Percentiles rank a stretch among this genome's conserved stretches.
phyloP scores from a whole-genome alignment of 148 eudicot species.

The Camellia lanceoleosa region DNA sequence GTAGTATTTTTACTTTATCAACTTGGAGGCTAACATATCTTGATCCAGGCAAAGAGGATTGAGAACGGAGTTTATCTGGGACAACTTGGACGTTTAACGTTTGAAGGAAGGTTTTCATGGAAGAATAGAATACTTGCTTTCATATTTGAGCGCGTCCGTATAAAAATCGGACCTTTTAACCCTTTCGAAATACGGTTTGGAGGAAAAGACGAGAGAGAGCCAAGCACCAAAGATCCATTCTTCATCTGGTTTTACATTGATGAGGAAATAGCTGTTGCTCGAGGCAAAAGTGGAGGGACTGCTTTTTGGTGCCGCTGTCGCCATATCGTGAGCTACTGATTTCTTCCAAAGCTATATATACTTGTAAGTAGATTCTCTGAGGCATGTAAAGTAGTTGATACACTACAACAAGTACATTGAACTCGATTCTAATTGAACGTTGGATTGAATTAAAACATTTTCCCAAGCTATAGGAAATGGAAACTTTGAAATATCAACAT shows the following conservation, averaged over 20 bases:
- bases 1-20: not conserved
- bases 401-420: not conserved
- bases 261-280: slow-evolving; percentile 94
- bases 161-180: slow-evolving; percentile 75
- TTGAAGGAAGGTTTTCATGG: slow-evolving; percentile 91
- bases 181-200: slow-evolving; percentile 67
- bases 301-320: slow-evolving; percentile 94
- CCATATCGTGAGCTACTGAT: slow-evolving; percentile 33
- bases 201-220: slow-evolving; percentile 65
- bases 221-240: slow-evolving; percentile 75
- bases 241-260: slow-evolving; percentile 91
- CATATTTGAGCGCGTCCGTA: slow-evolving; percentile 64
- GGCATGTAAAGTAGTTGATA: not conserved
- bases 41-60: slow-evolving; percentile 70
- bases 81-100: slow-evolving; percentile 64
- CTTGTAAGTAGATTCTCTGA: not conserved
- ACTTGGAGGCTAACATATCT: not conserved
- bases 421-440: not conserved
- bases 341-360: not conserved
- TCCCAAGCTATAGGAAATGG: not conserved
- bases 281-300: slow-evolving; percentile 91
- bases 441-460: not conserved
- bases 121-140: slow-evolving; percentile 84
- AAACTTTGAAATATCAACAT: not conserved
- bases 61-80: slow-evolving; percentile 94